Evolutionary conservation across 768 basidiomycete species (phyloP), one percentile per base, ranked within the genome.

Genomic region (Hypsizygus marmoreus): DNA sequence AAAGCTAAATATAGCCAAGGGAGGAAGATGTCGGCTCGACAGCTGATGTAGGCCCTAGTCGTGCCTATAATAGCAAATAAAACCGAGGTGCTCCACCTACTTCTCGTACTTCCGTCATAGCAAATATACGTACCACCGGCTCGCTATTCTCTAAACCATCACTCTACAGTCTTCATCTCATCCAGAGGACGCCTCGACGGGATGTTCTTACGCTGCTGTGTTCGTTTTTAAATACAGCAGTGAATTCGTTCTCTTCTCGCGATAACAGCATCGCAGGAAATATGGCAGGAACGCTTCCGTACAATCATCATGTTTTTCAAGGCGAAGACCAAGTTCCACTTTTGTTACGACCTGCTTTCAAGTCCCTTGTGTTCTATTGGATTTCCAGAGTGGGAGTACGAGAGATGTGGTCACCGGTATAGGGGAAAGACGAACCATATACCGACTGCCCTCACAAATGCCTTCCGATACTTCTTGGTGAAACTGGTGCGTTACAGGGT

Each of bases 21-120:
- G 93, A 97, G 73, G 91, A 88, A 59, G 95, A 97, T 10, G 80
- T 99, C 17, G 95, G 97, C 10, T 92, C 92, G 2, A 91, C 92
- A 2, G 72, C 78, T 28, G 86, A 90, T 60, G 77, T 82, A 6
- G 85, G 84, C 0, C 72, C 81, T 6, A 77, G 69, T 55, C 77
- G 76, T 53, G 72, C 74, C 19, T 79, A 83, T 42, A 91, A 97
- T 59, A 72, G 69, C 40, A 91, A n/a, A 94, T 70, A 93, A 88
- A 61, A 83, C 81, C 2, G 94, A 97, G 70, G 87, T 97, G 28
- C 74, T 98, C 0, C 89, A 92, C 20, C 81, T 97, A 30, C 74
- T 98, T 34, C 82, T 94, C 29, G 79, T 97, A 40, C 72, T 97
- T 2, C 77, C 97, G 16, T 97, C 97, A 6, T 82, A 88, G 17